A percentile compares a stretch with the other conserved stretches of the same genome.
phyloP scores from a whole-genome alignment of 805 yeast genomes.

The Kuraishia ogatae region DNA sequence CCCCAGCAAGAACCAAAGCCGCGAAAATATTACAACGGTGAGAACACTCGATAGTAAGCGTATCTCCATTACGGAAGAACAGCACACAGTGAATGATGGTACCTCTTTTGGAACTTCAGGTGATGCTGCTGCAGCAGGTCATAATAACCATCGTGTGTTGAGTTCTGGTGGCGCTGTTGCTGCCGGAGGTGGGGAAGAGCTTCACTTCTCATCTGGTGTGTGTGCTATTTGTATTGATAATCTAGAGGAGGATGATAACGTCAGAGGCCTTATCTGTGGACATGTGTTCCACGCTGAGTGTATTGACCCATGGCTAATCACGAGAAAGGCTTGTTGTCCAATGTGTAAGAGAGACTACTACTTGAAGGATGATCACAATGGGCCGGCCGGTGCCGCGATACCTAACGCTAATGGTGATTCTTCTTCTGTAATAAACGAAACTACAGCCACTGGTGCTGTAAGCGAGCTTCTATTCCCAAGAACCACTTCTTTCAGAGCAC shows the following conservation, averaged over 20 bases:
- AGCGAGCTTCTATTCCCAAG: constrained; percentile 16
- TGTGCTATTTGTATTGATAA: constrained; percentile 76
- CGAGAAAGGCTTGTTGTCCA: constrained; percentile 75
- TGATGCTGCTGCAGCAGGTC: background rate
- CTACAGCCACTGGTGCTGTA: constrained; percentile 4
- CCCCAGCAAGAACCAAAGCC: background rate
- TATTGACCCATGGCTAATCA: constrained; percentile 74
- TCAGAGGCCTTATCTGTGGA: constrained; percentile 72
- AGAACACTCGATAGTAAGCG: background rate
- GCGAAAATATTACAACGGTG: background rate
- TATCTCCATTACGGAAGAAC: background rate
- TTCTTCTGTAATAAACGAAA: constrained; percentile 3
- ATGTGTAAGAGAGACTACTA: constrained; percentile 69
- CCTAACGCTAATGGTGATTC: constrained; percentile 7
- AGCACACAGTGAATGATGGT: background rate
- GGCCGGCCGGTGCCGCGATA: background rate
- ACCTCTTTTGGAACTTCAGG: background rate
- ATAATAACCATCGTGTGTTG: background rate
- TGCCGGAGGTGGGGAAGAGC: constrained; percentile 8
- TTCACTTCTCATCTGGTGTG: constrained; percentile 55
- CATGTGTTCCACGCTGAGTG: constrained; percentile 78
- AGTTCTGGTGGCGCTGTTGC: background rate
- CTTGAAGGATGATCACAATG: constrained; percentile 22
- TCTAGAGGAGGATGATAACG: constrained; percentile 51
- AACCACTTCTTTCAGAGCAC: constrained; percentile 17